A percentile compares a stretch with the other conserved stretches of the same genome.
Conservation (phyloP, 331 rosid genomes). For the Telfairia occidentalis region DNA sequence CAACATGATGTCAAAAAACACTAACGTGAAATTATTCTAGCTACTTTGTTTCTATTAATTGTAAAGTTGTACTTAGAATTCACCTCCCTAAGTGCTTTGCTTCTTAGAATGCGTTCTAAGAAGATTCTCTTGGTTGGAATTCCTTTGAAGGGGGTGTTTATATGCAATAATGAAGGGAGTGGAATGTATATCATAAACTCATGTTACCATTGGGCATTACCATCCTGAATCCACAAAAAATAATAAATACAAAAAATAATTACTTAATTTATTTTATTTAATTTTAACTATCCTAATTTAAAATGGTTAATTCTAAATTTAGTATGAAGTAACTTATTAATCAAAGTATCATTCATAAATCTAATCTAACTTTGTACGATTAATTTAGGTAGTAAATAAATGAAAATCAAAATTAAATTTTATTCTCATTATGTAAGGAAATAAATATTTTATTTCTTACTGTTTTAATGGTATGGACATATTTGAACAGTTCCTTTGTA, state of each 20-base stretch:
- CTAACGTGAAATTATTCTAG: neutral
- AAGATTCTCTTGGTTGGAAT: neutral
- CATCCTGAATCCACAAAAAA: neutral
- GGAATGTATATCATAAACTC: neutral
- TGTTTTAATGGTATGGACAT: neutral
- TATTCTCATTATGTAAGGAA: neutral
- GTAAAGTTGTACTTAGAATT: neutral
- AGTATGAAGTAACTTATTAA: neutral
- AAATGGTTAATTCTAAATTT: neutral
- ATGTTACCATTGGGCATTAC: neutral
- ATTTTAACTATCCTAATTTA: neutral
- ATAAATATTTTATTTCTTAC: neutral
- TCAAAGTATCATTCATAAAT: neutral
- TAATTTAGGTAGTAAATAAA: neutral
- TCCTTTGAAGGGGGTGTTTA: neutral
- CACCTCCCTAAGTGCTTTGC: neutral
- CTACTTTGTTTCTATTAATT: neutral
- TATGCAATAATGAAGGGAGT: neutral
- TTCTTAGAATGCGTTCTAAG: neutral
- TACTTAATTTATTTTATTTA: neutral
- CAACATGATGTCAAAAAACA: neutral
- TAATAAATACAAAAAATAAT: neutral
- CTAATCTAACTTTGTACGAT: neutral
- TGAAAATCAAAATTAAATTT: neutral
- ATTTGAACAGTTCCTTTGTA: neutral